phyloP scores from a whole-genome alignment of 257 asterid genomes.

The Lithospermum erythrorhizon region DNA sequence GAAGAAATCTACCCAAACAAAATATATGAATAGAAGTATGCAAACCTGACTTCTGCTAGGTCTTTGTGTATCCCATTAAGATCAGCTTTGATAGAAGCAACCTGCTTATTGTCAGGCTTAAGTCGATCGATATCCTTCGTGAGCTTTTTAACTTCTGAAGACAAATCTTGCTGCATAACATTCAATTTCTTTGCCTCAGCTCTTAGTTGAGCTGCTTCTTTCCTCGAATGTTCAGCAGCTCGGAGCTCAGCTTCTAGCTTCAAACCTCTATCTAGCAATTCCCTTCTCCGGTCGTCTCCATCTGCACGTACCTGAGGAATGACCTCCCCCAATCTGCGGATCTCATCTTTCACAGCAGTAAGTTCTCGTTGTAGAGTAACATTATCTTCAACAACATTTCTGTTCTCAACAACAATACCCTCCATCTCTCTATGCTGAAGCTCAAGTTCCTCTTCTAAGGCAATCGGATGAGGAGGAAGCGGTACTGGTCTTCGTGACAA shows the following conservation, averaged over 20 bases:
- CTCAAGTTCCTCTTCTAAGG: conserved; percentile 73
- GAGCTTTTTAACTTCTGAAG: conserved; percentile 46
- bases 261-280: conserved; percentile 55
- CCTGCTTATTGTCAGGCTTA: conserved; percentile 56
- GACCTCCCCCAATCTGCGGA: conserved; percentile 52
- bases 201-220: conserved; percentile 48
- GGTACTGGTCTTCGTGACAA: conserved; percentile 40
- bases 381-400: conserved; percentile 69
- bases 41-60: conserved; percentile 60
- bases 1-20: background rate
- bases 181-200: conserved; percentile 60
- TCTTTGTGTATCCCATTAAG: conserved; percentile 67
- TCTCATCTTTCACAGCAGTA: conserved; percentile 69
- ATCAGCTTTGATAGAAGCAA: conserved; percentile 47
- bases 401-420: conserved; percentile 51
- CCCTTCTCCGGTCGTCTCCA: conserved; percentile 66
- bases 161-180: conserved; percentile 43
- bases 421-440: conserved; percentile 75
- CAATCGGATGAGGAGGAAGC: conserved; percentile 50
- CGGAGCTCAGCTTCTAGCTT: conserved; percentile 78
- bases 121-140: conserved; percentile 53
- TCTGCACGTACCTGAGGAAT: conserved; percentile 60
- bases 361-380: conserved; percentile 78
- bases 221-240: conserved; percentile 49
- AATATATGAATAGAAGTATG: conserved; percentile 1